Evolutionary conservation across 1,284 basidiomycete species (phyloP).

Genomic region (Boletus holoroseus): DNA sequence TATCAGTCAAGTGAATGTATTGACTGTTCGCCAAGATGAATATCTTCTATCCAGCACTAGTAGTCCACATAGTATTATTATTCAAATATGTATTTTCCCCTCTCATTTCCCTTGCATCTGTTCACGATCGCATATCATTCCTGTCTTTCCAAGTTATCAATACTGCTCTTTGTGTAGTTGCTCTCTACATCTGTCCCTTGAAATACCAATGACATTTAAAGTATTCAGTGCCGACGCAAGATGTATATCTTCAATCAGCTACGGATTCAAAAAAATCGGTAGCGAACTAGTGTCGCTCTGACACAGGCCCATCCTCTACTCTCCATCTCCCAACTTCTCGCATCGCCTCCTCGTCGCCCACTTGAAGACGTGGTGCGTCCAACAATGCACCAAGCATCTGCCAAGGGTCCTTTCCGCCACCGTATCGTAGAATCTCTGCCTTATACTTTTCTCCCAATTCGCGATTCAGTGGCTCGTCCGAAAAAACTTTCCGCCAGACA

Average conservation of each 20-base stretch:
- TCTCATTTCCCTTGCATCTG: background rate
- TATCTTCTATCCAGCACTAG: background rate
- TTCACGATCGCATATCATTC: slow-evolving; percentile 1
- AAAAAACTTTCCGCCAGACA: slow-evolving; percentile 81
- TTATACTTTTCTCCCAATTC: slow-evolving; percentile 78
- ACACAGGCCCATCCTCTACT: slow-evolving; percentile 62
- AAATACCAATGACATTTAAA: slow-evolving; percentile 1
- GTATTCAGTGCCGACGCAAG: background rate
- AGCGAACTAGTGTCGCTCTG: slow-evolving; percentile 42
- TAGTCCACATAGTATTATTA: slow-evolving; percentile 18
- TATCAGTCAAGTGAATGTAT: background rate
- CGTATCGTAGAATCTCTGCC: slow-evolving; percentile 67
- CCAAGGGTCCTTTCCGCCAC: slow-evolving; percentile 94
- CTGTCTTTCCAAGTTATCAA: background rate
- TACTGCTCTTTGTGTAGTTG: background rate
- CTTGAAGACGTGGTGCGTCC: slow-evolving; percentile 53
- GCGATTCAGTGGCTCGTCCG: slow-evolving; percentile 54
- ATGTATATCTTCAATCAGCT: background rate
- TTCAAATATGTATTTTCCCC: slow-evolving; percentile 15
- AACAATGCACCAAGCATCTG: slow-evolving; percentile 80
- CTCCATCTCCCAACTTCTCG: slow-evolving; percentile 82
- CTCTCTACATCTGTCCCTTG: background rate
- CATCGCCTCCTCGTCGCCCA: slow-evolving; percentile 82
- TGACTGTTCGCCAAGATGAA: slow-evolving; percentile 12
- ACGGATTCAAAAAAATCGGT: background rate